Percentiles rank a stretch among this genome's conserved stretches.
Conservation (phyloP, 371 early-diverging fungal species). For the Mucor saturninus region DNA sequence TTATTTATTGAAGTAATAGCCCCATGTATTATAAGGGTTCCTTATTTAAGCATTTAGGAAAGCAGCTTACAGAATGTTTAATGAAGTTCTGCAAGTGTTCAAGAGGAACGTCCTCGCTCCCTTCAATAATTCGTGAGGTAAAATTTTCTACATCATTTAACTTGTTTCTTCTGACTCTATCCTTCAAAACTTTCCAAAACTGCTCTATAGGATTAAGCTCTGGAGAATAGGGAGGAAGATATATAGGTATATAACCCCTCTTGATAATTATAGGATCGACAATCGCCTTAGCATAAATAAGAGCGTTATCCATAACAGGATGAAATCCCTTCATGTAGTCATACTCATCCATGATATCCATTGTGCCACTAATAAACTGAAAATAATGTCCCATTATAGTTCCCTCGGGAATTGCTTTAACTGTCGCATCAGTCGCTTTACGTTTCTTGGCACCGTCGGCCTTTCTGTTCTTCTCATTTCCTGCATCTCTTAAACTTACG, state of each 20-base stretch:
- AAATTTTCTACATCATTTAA: conserved; percentile 7
- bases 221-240: neutral
- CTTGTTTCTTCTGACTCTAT: conserved; percentile 15
- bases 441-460: conserved; percentile 11
- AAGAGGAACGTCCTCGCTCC: conserved; percentile 17
- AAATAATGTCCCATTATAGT: conserved; percentile 5
- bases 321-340: conserved; percentile 6
- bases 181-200: conserved; percentile 11
- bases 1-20: too few relatives aligned
- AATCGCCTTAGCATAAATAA: neutral
- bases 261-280: neutral
- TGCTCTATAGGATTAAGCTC: too few relatives aligned
- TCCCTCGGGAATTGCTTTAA: neutral
- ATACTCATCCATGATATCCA: conserved; percentile 28
- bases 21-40: too few relatives aligned
- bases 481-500: conserved; percentile 10
- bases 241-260: neutral
- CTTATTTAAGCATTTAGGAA: conserved; percentile 3
- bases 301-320: conserved; percentile 15
- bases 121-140: conserved; percentile 14
- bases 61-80: conserved; percentile 15
- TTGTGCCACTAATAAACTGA: conserved; percentile 9
- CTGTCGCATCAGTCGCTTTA: neutral
- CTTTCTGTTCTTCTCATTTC: conserved; percentile 12
- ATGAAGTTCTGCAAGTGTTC: conserved; percentile 18